These are phyloP conservation scores for Ceratocystis lukuohia DNA, from an alignment of 2,329 filamentous ascomycete species.

Conservation along the genomic window DNA sequence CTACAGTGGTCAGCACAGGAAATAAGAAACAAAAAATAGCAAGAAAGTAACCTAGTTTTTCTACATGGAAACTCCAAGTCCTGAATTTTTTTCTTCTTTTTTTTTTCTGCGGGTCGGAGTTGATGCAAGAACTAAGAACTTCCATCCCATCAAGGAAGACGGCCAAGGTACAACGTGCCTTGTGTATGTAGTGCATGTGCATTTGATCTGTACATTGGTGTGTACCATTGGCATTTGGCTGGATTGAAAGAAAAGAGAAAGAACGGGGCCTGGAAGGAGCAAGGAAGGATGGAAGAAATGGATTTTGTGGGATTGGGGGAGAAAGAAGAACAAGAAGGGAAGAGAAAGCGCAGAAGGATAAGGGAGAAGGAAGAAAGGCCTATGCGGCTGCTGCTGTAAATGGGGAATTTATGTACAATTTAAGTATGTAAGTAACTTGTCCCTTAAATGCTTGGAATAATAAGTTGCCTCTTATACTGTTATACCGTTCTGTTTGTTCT, in stretches of 20 bases:
- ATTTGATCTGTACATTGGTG: too few species aligned
- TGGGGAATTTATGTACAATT: conserved; percentile 16
- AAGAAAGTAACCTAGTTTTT: too few species aligned
- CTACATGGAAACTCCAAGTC: too few species aligned
- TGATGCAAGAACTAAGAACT: too few species aligned
- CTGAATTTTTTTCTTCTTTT: too few species aligned
- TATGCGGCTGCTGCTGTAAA: conserved; percentile 16
- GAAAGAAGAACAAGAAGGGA: not conserved
- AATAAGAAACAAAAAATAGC: too few species aligned
- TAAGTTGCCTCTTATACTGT: not conserved
- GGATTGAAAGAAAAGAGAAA: not conserved
- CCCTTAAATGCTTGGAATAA: not conserved
- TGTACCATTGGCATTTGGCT: too few species aligned
- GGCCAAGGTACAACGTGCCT: too few species aligned
- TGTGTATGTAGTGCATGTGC: not conserved
- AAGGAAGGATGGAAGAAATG: not conserved
- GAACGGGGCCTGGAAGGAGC: not conserved
- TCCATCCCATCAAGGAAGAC: too few species aligned
- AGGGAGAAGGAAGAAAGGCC: not conserved
- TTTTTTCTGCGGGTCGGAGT: too few species aligned
- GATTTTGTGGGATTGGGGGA: not conserved
- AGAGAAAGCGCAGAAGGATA: not conserved
- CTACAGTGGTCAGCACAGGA: too few species aligned
- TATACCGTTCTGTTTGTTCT: not conserved
- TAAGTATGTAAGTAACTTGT: not conserved